Evolutionary conservation across 2,329 filamentous ascomycete genomes (phyloP).

Genomic region (Thelonectria discophora): DNA sequence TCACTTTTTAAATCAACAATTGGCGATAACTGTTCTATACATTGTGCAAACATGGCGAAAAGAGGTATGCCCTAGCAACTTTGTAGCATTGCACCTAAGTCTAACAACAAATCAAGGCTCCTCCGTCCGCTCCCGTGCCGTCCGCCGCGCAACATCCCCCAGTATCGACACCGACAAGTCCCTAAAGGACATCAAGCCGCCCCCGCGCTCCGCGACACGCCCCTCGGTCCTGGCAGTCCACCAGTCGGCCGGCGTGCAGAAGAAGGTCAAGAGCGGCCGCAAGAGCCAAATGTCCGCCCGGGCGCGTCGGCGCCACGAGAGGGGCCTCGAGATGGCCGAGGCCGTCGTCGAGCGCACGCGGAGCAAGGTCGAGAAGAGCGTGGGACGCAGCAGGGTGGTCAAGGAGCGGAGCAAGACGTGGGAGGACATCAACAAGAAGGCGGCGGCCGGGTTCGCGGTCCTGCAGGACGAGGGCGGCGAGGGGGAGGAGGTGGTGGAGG

Average conservation of each 20-base stretch:
- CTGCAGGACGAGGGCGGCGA: conserved; percentile 36
- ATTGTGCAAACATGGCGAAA: conserved; percentile 44
- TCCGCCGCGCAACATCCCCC: conserved; percentile 75
- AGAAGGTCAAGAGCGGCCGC: conserved; percentile 68
- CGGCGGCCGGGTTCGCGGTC: conserved; percentile 30
- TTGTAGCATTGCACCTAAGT: no score
- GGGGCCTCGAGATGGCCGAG: conserved; percentile 66
- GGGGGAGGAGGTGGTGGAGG: no score
- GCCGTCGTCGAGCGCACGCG: conserved; percentile 67
- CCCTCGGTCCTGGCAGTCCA: conserved; percentile 76
- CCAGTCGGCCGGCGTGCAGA: conserved; percentile 71
- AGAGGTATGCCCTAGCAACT: no score
- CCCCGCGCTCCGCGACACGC: conserved; percentile 55
- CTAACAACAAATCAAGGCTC: conserved; percentile 53
- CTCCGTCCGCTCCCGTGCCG: conserved; percentile 77
- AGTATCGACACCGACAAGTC: conserved; percentile 77
- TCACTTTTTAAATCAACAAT: conserved; percentile 15
- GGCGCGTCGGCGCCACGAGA: conserved; percentile 65
- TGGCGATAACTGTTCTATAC: neutral
- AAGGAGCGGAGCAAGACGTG: conserved; percentile 62
- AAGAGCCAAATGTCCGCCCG: conserved; percentile 64
- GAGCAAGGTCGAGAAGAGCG: conserved; percentile 64
- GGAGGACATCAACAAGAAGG: conserved; percentile 65
- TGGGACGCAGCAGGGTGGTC: conserved; percentile 57
- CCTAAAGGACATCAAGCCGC: conserved; percentile 66